These are phyloP conservation scores for Podaxis mareebaensis DNA, from an alignment of 768 basidiomycete genomes.

Conservation along the genomic window DNA sequence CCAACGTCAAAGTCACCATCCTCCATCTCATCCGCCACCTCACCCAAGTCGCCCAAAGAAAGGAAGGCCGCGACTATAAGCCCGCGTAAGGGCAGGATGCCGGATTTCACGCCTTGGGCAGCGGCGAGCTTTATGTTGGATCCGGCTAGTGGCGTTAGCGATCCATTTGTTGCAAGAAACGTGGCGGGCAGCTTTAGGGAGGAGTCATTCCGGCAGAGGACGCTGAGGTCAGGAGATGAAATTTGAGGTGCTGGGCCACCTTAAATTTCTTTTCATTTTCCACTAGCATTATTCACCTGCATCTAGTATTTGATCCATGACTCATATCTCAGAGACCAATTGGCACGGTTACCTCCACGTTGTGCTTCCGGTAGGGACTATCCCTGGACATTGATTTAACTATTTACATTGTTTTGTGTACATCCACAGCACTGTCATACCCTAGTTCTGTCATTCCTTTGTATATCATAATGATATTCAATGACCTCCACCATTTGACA, in stretches of 20 bases:
- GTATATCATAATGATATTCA: background rate
- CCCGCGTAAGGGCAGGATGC: background rate
- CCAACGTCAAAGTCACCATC: conserved; percentile 9
- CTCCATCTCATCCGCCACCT: conserved; percentile 23
- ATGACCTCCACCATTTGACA: no score
- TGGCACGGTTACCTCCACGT: background rate
- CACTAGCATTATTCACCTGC: background rate
- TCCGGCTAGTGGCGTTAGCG: conserved; percentile 20
- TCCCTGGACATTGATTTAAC: background rate
- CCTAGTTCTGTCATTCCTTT: background rate
- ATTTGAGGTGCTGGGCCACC: conserved; percentile 13
- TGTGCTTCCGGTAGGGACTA: background rate
- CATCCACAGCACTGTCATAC: background rate
- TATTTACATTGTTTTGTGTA: background rate
- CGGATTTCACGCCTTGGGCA: conserved; percentile 25
- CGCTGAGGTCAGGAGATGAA: conserved; percentile 14
- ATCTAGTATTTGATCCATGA: background rate
- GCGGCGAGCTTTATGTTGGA: conserved; percentile 28
- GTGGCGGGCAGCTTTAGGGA: conserved; percentile 33
- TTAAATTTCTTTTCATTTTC: background rate
- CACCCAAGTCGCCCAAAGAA: conserved; percentile 19
- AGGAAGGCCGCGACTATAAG: background rate
- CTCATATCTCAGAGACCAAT: background rate
- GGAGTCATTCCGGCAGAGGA: conserved; percentile 32
- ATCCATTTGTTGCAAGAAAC: conserved; percentile 30